phyloP scores from a whole-genome alignment of 78 protist species.

The Ministeria vibrans region DNA sequence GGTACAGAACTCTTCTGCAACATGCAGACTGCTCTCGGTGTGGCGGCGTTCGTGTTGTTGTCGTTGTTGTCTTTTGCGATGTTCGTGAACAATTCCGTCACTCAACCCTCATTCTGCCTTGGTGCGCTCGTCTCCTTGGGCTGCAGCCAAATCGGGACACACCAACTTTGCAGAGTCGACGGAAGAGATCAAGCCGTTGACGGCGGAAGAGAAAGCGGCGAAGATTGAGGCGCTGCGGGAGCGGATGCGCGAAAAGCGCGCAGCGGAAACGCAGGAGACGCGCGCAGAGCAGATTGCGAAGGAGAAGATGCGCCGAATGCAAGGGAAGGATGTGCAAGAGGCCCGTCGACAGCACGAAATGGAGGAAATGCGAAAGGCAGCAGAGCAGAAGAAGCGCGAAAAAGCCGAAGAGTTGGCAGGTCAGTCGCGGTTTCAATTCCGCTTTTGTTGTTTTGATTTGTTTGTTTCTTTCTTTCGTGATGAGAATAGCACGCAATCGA shows the following conservation, averaged over 20 bases:
- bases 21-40: too few relatives aligned
- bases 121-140: too few relatives aligned
- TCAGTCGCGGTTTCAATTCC: neutral
- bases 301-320: constrained; percentile 19
- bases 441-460: too few relatives aligned
- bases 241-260: neutral
- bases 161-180: constrained; percentile 19
- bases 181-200: constrained; percentile 20
- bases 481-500: neutral
- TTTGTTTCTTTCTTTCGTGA: too few relatives aligned
- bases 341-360: neutral
- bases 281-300: neutral
- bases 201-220: constrained; percentile 12
- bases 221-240: neutral
- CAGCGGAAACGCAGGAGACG: constrained; percentile 6
- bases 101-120: too few relatives aligned
- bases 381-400: neutral
- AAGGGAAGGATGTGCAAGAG: constrained; percentile 8
- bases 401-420: neutral
- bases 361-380: neutral
- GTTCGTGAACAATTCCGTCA: too few relatives aligned
- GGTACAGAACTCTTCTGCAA: too few relatives aligned
- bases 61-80: too few relatives aligned
- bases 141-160: constrained; percentile 12
- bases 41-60: too few relatives aligned